Base-by-base conservation (phyloP, 2,329 filamentous ascomycete species). In the Clathrospora elynae region DNA sequence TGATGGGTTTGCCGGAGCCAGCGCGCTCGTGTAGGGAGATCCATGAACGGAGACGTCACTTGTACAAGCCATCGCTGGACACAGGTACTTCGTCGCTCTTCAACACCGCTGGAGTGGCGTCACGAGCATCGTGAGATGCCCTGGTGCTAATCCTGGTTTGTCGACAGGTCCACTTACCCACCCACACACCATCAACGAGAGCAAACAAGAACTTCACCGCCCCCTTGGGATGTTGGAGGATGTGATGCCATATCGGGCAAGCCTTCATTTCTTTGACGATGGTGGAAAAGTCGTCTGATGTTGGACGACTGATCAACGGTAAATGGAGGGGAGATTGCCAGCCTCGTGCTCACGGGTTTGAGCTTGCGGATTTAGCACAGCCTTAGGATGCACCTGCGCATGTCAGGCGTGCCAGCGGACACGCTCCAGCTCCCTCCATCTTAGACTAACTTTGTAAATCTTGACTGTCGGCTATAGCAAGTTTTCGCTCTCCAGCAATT, bases 81-180 rank as follows among this genome's bases (percentile, higher is more conserved):
- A 26, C 26, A 22, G 9, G 33, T 45, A 19, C 35, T 35, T 38
- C 36, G 48, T 54, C 42, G 29, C 46, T 46, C 38, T 45, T 53
- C 49, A 55, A 52, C 53, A 48, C 51, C 46, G 42, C 17, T 13
- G 20, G 12, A 23, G 14, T 31, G 35, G 9, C 13, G 14, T 57
- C 57, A 57, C 41, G 39, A 42, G 51, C 42, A 51, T 55, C 47
- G 40, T 49, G 45, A 48, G 35, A 12, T 50, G 30, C 29, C 42
- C 36, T 25, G 33, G 17, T 26, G 17, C 25, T 16, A 17, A n/a
- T n/a, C n/a, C n/a, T n/a, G n/a, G n/a, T n/a, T n/a, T n/a, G n/a
- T n/a, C n/a, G n/a, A n/a, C n/a, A n/a, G n/a, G 4, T n/a, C 11
- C 30, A 16, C 30, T 10, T 32, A 13, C 6, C 39, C 32, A 42